Evolutionary conservation across 2,329 filamentous ascomycete genomes (phyloP).

Genomic region (Arthrobotrys sinensis): DNA sequence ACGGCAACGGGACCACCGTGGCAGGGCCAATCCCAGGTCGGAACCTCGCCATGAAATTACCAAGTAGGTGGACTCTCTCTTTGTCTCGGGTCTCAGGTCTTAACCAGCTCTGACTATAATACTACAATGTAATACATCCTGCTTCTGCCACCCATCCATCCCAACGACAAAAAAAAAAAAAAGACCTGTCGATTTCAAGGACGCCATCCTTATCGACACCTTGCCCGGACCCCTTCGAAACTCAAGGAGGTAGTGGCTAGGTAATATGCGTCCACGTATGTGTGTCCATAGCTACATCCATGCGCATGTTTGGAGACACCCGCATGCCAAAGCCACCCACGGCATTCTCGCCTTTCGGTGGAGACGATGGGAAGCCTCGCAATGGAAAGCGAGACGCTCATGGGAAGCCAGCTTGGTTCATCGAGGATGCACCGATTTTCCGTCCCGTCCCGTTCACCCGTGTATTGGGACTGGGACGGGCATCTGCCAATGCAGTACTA

Average conservation of each 20-base stretch:
- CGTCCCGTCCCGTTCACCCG: slow-evolving; percentile 60
- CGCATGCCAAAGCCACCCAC: slow-evolving; percentile 27
- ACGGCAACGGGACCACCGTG: slow-evolving; percentile 27
- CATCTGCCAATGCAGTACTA: slow-evolving; percentile 55
- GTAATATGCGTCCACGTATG: slow-evolving; percentile 2
- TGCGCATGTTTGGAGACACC: neutral
- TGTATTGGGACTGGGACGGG: slow-evolving; percentile 60
- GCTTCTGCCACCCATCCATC: neutral
- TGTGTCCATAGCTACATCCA: neutral
- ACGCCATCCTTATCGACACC: slow-evolving; percentile 12
- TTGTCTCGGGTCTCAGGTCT: slow-evolving; percentile 18
- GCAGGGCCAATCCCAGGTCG: slow-evolving; percentile 13
- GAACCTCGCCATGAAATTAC: slow-evolving; percentile 19
- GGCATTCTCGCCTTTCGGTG: slow-evolving; percentile 25
- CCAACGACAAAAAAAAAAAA: slow-evolving; percentile 2
- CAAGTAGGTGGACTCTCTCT: slow-evolving; percentile 4
- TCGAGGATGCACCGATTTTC: slow-evolving; percentile 61
- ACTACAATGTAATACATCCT: slow-evolving; percentile 4
- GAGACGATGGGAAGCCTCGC: slow-evolving; percentile 23
- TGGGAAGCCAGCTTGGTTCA: slow-evolving; percentile 42
- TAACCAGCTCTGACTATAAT: slow-evolving; percentile 9
- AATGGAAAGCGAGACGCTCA: slow-evolving; percentile 1
- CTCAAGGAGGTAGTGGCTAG: neutral
- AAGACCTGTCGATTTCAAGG: neutral
- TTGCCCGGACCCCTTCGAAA: neutral